Evolutionary conservation across 2,329 filamentous ascomycete species (phyloP), one percentile per base, ranked within the genome.

Genomic region (Ascocoryne sarcoides): DNA sequence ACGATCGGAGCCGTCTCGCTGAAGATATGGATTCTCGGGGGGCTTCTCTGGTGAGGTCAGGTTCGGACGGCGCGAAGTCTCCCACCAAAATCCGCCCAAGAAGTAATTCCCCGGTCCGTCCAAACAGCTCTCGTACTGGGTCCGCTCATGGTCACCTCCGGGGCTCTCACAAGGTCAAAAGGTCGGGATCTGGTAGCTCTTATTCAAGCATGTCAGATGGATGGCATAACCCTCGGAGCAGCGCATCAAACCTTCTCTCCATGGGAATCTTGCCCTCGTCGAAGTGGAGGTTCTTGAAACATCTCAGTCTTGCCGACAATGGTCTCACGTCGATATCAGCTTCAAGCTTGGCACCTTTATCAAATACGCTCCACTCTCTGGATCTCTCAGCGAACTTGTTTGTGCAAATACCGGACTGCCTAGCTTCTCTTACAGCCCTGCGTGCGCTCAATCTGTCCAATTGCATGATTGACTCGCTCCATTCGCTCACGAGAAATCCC

Each of bases 391-490:
- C 79, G 37, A 98, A 98, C 57, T 76, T 95, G 21, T 94, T 98
- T 61, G 80, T 79, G n/a, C 85, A 95, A 60, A 83, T 96, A 39
- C 92, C 92, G 1, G 92, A 96, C 60, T 92, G 85, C 54, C 67
- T 98, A 42, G 83, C 89, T 10, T 84, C 78, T 8, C 69, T 98
- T 43, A 88, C 87, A 15, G 82, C 87, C 19, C 73, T 98, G n/a
- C 80, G 89, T 49, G 89, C 92, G 17, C 68, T 98, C 39, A 96
- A 98, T 56, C 71, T 98, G 18, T 94, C 90, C 3, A 84, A 94
- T 56, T 96, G 90, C 70, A 95, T 96, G 89, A 96, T 98, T 48
- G 85, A 90, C 53, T 92, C 88, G 12, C 70, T 98, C 41, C 84
- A 93, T 55, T 95, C 90, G 2, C 69, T 98, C 31, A 80, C 80